Evolutionary conservation across 1,284 basidiomycete species (phyloP), one percentile per base, ranked within the genome.

Genomic region (Fomitopsis schrenkii): DNA sequence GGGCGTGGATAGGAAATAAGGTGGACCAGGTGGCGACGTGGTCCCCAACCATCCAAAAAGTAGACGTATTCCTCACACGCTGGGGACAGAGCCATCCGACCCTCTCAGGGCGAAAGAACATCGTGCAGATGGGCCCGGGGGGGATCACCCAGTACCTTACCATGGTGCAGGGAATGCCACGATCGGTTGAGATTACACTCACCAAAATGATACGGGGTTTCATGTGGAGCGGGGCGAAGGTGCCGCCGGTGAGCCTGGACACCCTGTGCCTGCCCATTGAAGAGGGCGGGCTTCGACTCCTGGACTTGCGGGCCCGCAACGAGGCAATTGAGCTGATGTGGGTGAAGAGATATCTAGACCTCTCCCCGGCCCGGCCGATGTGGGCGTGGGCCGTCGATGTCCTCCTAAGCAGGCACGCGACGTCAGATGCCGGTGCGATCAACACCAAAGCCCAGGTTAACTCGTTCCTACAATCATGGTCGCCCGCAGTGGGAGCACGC

Each of bases 61-160:
- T 55, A n/a, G 33, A 35, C 12, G 3, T 2, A 3, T 26, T 38
- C 33, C 59, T 72, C 0, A 40, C 60, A 1, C 42, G 19, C 54
- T 75, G 74, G 72, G 28, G 62, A 14, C 2, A 33, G 19, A 44
- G 57, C 1, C 9, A 58, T 10, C 64, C 67, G 1, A 66, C 70
- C 0, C 45, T 71, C 0, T 33, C 63, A 28, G 70, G 67, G 1
- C 65, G 65, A 50, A 28, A 52, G 14, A 58, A 68, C 1, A 59
- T 74, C 0, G 35, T 71, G 0, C 63, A 73, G 33, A 66, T 66
- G 63, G 38, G 66, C 0, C 50, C 71, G 0, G 70, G 66, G 0
- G 66, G 69, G 0, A 67, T 58, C 53, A 65, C 67, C 0, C 71
- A 70, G 46, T 75, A 68, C 68, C 70, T 72, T 0, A 64, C 72